Evolutionary conservation across 345 rosid genomes (phyloP), one percentile per base, ranked within the genome.

Genomic region (Hibiscus tridactylites): DNA sequence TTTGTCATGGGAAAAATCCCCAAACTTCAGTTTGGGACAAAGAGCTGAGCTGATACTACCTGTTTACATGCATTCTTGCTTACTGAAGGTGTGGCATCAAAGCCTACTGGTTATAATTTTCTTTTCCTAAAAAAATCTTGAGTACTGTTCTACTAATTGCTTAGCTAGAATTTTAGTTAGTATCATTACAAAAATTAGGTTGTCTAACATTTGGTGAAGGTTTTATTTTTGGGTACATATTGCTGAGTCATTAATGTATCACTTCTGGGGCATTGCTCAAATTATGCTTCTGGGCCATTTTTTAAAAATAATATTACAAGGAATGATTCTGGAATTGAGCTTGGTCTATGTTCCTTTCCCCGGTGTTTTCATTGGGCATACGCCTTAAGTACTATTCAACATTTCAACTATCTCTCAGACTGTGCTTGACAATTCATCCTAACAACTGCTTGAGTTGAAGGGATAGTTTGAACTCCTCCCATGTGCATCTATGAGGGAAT

Each of bases 11-110:
- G 87, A 91, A 80, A 85, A 88, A 77, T 88, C 95, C 63, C 96
- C 93, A 19, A 81, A 87, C 83, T 77, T 96, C 82, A 79, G 82
- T 79, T 79, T 91, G 83, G 99, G 99, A 61, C 97, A 91, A 77
- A 87, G 90, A 80, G 85, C 84, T 72, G 98, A 91, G 81, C 73
- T 85, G 73, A 83, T 79, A 65, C 84, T 78, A 67, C 82, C 86
- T 71, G 85, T 96, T 79, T 87, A 86, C 44, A 84, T 96, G 94
- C 87, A 79, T 56, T 82, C 93, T 69, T 86, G 97, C 80, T 83
- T 88, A 75, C 80, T 92, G 57, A 96, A 96, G 97, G 99, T 96
- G 79, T 74, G 74, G 11, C 24, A 53, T 74, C 31, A 37, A 19
- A 47, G 9, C 16, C 44, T 65, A 24, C 31, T 67, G 37, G 28